These are phyloP conservation scores for Thelonectria olida DNA, from an alignment of 2,329 filamentous ascomycete species.

Conservation along the genomic window DNA sequence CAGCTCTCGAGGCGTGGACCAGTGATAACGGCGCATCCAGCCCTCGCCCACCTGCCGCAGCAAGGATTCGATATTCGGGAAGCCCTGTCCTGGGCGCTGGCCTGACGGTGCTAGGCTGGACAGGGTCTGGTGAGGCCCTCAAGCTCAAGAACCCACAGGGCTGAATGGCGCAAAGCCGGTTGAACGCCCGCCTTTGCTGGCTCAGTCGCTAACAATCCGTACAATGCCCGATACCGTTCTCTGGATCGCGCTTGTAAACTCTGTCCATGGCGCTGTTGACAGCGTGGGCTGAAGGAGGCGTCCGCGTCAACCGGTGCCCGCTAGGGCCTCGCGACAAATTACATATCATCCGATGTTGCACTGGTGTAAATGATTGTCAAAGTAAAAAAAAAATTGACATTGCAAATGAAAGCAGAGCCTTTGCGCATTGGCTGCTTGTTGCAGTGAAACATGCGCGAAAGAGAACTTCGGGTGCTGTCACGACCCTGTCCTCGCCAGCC, in stretches of 20 bases:
- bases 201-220: too few relatives aligned
- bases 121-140: not conserved
- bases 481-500: not conserved
- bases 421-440: not conserved
- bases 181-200: not conserved
- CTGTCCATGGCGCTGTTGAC: conserved; percentile 2
- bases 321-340: conserved; percentile 5
- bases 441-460: conserved; percentile 8
- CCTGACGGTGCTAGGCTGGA: not conserved
- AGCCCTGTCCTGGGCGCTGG: not conserved
- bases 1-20: conserved; percentile 29
- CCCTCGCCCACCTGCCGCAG: not conserved
- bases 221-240: too few relatives aligned
- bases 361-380: not conserved
- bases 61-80: not conserved
- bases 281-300: not conserved
- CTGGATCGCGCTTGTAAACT: conserved; percentile 10
- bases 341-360: conserved; percentile 1
- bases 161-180: conserved; percentile 29
- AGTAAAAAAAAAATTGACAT: not conserved
- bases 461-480: conserved; percentile 1
- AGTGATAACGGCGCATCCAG: conserved; percentile 21
- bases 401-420: not conserved
- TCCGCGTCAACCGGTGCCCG: not conserved
- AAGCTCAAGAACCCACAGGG: conserved; percentile 29